Evolutionary conservation across 352 stramenopile species (phyloP).

Genomic region (Pythium graminicola): DNA sequence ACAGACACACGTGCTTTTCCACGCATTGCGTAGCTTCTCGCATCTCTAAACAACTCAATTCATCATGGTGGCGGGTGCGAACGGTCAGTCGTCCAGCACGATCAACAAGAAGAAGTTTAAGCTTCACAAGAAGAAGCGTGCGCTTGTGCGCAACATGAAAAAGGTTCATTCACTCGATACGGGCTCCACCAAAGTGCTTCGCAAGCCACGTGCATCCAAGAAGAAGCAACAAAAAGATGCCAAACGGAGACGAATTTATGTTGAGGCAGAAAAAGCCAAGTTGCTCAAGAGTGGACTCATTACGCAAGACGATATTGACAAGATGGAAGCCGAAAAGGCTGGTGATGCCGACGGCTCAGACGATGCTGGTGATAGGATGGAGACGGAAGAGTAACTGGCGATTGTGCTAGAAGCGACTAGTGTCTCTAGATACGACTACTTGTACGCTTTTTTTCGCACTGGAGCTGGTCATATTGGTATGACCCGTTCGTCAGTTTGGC

Average conservation of each 20-base stretch:
- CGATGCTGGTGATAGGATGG: constrained; percentile 40
- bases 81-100: constrained; percentile 58
- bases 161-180: constrained; percentile 62
- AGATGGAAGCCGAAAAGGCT: constrained; percentile 50
- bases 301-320: constrained; percentile 79
- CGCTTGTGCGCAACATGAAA: constrained; percentile 69
- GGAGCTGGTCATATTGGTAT: no score
- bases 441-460: no score
- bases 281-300: constrained; percentile 72
- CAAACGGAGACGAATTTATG: constrained; percentile 68
- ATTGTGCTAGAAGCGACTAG: no score
- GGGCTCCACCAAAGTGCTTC: constrained; percentile 46
- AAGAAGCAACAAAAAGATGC: constrained; percentile 83
- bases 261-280: constrained; percentile 68
- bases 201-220: constrained; percentile 67
- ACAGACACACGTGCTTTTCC: constrained; percentile 7
- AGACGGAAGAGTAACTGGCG: constrained; percentile 58
- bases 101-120: constrained; percentile 88
- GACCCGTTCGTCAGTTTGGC: background rate
- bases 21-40: background rate
- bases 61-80: constrained; percentile 35
- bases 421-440: no score
- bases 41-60: background rate
- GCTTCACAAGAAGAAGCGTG: constrained; percentile 78
- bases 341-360: constrained; percentile 30